phyloP scores from a whole-genome alignment of 1,284 basidiomycete species.

The Cryptococcus sp. region DNA sequence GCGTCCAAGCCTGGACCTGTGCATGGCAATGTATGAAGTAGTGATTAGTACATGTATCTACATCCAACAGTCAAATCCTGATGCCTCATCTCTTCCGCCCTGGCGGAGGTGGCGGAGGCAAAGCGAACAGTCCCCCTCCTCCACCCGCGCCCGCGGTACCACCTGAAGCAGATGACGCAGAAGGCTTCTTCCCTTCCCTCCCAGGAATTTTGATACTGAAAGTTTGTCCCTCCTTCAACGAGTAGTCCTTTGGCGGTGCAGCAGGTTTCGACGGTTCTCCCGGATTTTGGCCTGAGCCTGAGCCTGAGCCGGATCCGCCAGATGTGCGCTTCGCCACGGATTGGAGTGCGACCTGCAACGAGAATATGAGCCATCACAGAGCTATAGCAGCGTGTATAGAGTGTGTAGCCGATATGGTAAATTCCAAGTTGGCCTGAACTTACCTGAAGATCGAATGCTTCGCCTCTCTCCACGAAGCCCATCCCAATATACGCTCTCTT shows the following conservation, averaged over 20 bases:
- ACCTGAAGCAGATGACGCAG: slow-evolving; percentile 1
- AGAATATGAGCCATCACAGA: slow-evolving; percentile 1
- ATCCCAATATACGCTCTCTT: slow-evolving; percentile 90
- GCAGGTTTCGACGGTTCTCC: slow-evolving; percentile 55
- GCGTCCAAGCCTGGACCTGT: slow-evolving; percentile 19
- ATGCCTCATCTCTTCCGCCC: slow-evolving; percentile 23
- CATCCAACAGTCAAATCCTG: not conserved
- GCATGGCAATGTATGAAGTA: not conserved
- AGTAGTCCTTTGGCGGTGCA: slow-evolving; percentile 91
- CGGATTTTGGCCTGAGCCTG: slow-evolving; percentile 51
- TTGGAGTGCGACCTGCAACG: slow-evolving; percentile 74
- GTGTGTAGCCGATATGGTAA: not conserved
- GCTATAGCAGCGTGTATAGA: not conserved
- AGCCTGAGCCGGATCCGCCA: slow-evolving; percentile 42
- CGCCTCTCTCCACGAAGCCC: slow-evolving; percentile 86
- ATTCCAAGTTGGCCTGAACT: slow-evolving; percentile 6
- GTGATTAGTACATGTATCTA: slow-evolving; percentile 6
- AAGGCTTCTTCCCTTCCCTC: slow-evolving; percentile 37
- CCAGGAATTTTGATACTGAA: slow-evolving; percentile 90
- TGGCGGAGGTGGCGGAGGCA: slow-evolving; percentile 50
- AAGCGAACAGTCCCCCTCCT: slow-evolving; percentile 38
- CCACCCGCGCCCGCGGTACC: slow-evolving; percentile 14
- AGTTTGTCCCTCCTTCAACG: slow-evolving; percentile 93
- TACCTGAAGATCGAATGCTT: slow-evolving; percentile 81
- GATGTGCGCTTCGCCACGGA: slow-evolving; percentile 79